These are phyloP conservation scores for Pelargonium citronellum DNA, from an alignment of 441 rosid species.

Conservation along the genomic window DNA sequence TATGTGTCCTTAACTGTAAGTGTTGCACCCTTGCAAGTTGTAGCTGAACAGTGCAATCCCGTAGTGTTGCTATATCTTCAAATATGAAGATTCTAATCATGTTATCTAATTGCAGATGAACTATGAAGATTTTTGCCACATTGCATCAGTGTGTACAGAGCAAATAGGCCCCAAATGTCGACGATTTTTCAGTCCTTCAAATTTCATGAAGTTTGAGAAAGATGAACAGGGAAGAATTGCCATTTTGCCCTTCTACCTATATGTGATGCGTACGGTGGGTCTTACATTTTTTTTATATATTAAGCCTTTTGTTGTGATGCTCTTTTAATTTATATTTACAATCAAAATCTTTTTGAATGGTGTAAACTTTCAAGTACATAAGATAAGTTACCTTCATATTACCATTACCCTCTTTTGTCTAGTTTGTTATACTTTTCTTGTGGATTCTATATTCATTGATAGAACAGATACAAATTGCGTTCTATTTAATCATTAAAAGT, in stretches of 20 bases:
- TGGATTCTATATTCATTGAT: too few relatives aligned
- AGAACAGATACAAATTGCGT: too few relatives aligned
- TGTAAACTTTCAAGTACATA: too few relatives aligned
- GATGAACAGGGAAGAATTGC: slow-evolving; percentile 99
- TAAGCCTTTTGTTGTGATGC: too few relatives aligned
- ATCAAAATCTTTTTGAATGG: too few relatives aligned
- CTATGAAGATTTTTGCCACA: slow-evolving; percentile 97
- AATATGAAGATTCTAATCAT: not conserved
- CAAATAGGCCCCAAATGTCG: slow-evolving; percentile 97
- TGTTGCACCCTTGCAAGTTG: slow-evolving; percentile 7
- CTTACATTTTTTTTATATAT: not conserved
- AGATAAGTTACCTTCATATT: too few relatives aligned
- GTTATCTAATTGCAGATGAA: slow-evolving; percentile 58
- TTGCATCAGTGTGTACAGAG: slow-evolving; percentile 90
- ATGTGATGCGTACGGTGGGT: slow-evolving; percentile 98
- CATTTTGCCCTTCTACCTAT: slow-evolving; percentile 91
- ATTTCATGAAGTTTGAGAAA: slow-evolving; percentile 98
- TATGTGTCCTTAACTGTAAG: not conserved
- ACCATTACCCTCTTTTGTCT: too few relatives aligned
- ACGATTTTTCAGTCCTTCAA: slow-evolving; percentile 94
- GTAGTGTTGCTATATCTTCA: slow-evolving; percentile 14
- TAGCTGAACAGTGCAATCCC: not conserved
- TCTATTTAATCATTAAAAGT: too few relatives aligned
- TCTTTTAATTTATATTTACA: too few relatives aligned
- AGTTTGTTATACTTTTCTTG: too few relatives aligned